Evolutionary conservation across 2,329 filamentous ascomycete genomes (phyloP).

Genomic region (Epichloe hybrida): DNA sequence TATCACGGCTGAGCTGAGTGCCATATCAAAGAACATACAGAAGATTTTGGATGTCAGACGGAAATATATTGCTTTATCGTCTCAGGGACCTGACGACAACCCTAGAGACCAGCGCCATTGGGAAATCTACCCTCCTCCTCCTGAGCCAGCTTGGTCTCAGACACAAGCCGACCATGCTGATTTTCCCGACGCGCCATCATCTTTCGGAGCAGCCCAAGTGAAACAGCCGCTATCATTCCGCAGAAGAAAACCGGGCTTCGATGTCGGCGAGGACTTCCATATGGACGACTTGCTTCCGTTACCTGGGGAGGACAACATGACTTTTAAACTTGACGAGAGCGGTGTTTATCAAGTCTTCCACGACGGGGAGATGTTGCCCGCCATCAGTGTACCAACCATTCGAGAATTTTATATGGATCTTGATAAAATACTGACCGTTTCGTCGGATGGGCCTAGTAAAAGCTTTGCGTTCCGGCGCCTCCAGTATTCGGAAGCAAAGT

Average conservation of each 20-base stretch:
- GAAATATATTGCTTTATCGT: conserved; percentile 76
- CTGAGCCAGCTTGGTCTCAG: conserved; percentile 69
- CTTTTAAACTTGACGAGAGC: conserved; percentile 65
- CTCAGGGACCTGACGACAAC: conserved; percentile 72
- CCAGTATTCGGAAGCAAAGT: conserved; percentile 93
- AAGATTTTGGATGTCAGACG: conserved; percentile 76
- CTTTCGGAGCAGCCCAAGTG: background rate
- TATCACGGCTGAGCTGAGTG: conserved; percentile 69
- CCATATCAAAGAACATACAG: conserved; percentile 84
- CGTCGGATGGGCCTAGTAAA: conserved; percentile 89
- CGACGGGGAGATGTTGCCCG: conserved; percentile 48
- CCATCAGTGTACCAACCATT: conserved; percentile 77
- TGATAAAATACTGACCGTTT: conserved; percentile 74
- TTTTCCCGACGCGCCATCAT: conserved; percentile 6
- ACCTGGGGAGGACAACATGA: conserved; percentile 56
- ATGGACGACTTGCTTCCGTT: conserved; percentile 65
- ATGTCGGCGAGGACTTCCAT: conserved; percentile 87
- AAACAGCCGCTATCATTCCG: conserved; percentile 29
- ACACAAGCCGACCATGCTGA: conserved; percentile 11
- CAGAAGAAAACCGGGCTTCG: conserved; percentile 69
- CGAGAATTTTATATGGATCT: conserved; percentile 94
- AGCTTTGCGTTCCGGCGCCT: conserved; percentile 91
- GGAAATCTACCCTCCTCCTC: conserved; percentile 83
- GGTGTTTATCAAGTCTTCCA: conserved; percentile 89
- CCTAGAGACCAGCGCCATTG: conserved; percentile 74